Evolutionary conservation across 1,284 basidiomycete species (phyloP).

Genomic region (Pulveroboletus sp.): DNA sequence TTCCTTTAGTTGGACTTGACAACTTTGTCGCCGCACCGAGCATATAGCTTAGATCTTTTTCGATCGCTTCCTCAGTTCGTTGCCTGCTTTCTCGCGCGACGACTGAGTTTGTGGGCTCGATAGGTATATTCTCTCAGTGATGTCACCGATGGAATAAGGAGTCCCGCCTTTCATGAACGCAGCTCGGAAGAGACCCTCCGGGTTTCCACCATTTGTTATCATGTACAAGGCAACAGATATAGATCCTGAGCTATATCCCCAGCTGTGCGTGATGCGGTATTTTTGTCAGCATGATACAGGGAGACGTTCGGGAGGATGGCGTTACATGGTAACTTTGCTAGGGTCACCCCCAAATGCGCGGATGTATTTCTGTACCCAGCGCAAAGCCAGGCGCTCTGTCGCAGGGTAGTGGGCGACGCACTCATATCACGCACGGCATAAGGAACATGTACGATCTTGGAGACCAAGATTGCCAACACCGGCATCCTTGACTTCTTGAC

Average conservation of each 20-base stretch:
- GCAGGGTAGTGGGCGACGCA: background rate
- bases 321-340: constrained; percentile 39
- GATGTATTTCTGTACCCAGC: constrained; percentile 52
- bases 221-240: constrained; percentile 34
- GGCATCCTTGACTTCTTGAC: constrained; percentile 51
- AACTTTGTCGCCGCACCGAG: too few species aligned
- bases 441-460: constrained; percentile 47
- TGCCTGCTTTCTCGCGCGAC: too few species aligned
- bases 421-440: too few species aligned
- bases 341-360: constrained; percentile 34
- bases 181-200: constrained; percentile 33
- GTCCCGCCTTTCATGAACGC: constrained; percentile 38
- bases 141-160: constrained; percentile 1
- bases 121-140: too few species aligned
- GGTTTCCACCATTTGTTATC: constrained; percentile 26
- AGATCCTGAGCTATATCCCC: constrained; percentile 36
- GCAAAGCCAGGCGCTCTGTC: constrained; percentile 42
- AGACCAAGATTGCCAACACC: constrained; percentile 57
- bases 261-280: constrained; percentile 12
- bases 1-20: too few species aligned
- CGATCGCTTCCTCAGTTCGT: too few species aligned
- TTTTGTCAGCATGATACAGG: background rate
- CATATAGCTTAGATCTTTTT: too few species aligned
- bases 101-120: too few species aligned
- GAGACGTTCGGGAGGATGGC: background rate